Conservation (phyloP, 257 asterid species). For the Scutellaria barbata region DNA sequence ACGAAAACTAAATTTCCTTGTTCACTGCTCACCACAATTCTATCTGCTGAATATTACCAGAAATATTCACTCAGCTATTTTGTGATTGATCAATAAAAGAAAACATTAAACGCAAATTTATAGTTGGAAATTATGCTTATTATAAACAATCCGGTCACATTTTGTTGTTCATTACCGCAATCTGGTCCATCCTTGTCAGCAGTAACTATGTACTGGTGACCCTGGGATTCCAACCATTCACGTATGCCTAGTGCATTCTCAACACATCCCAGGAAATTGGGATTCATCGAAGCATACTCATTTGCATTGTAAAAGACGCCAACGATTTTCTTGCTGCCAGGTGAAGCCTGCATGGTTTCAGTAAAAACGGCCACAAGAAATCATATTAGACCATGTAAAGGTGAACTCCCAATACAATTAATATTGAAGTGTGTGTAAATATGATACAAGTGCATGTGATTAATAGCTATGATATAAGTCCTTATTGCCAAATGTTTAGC, state of each 20-base stretch:
- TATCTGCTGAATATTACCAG: not conserved
- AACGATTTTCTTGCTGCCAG: slow-evolving; percentile 95
- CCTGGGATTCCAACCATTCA: slow-evolving; percentile 87
- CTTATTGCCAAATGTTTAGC: not conserved
- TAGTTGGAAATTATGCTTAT: not conserved
- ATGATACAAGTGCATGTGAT: slow-evolving; percentile 1
- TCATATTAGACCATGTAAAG: not conserved
- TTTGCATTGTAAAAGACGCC: slow-evolving; percentile 92
- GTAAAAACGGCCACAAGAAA: slow-evolving; percentile 10
- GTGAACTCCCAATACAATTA: not conserved
- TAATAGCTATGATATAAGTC: not conserved
- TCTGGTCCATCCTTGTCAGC: slow-evolving; percentile 91
- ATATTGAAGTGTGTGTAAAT: not conserved
- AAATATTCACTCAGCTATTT: not conserved
- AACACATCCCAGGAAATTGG: slow-evolving; percentile 83
- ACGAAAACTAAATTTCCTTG: not conserved
- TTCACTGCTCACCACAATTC: not conserved
- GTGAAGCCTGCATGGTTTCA: slow-evolving; percentile 60
- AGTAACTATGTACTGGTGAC: slow-evolving; percentile 88
- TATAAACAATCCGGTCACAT: not conserved
- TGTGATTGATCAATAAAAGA: not conserved
- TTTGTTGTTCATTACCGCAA: slow-evolving; percentile 56
- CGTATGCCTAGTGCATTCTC: slow-evolving; percentile 95
- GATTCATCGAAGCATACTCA: slow-evolving; percentile 88
- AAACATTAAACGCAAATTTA: not conserved